Base-by-base conservation (phyloP, 805 yeast species). In the Cyberlindnera maritima region DNA sequence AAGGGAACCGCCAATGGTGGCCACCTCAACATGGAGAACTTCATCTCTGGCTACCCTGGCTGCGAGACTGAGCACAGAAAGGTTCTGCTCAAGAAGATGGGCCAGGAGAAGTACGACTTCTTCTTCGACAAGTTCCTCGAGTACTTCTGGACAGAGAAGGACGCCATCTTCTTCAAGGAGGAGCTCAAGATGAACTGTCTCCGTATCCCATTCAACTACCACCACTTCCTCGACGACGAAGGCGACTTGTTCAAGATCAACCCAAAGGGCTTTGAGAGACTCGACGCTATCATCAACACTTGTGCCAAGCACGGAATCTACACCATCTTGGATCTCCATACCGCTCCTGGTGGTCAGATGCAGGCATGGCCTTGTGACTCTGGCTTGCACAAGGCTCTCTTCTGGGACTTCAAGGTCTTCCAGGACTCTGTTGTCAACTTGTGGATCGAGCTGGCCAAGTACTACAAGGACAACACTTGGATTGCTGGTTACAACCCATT, bases 351-450 rank as follows among this genome's bases (percentile, higher is more conserved):
- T 43, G 80, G 80, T 23, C 80, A 76, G 58, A 75, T 72, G 56
- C 80, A 75, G 61, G 80, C 71, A 54, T 76, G 80, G 81, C 81
- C 75, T 53, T 57, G 67, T 19, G 81, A 76, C 58, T 68, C 75
- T 1, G 72, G 69, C 4, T 63, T 72, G 53, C 77, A 74, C 60
- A 70, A 71, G 58, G 65, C 79, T 2, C 44, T 74, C 19, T 75
- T 76, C 57, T 76, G 79, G 79, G 74, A 72, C 26, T 76, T 72
- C 62, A 71, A 68, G 54, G 63, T 68, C 21, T 72, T 75, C 60
- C 80, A 75, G 59, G 79, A 75, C 50, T 65, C 68, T 12, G 63
- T 72, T 17, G 63, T 73, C 39, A 65, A 74, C 54, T 64, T 76
- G 41, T 76, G 80, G 80, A 55, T 48, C 7, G 64, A 66, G 43